These are phyloP conservation scores for Ustilago trichophora DNA, from an alignment of 1,284 basidiomycete species.

Conservation along the genomic window DNA sequence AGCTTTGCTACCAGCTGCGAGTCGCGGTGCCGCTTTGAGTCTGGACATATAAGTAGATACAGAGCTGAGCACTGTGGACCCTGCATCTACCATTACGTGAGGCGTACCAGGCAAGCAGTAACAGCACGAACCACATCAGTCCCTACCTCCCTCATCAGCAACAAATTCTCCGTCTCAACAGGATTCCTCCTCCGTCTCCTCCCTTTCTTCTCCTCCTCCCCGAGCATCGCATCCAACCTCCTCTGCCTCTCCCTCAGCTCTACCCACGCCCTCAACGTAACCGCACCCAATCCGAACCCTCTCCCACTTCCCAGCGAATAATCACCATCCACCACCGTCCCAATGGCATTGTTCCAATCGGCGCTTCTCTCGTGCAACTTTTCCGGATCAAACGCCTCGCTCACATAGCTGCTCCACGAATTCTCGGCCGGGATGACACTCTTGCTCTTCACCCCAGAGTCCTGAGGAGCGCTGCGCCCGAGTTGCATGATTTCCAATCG, in stretches of 20 bases:
- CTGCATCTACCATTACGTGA: too few relatives aligned
- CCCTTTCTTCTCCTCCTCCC: constrained; percentile 1
- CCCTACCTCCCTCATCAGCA: constrained; percentile 38
- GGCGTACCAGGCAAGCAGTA: constrained; percentile 15
- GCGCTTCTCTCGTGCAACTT: constrained; percentile 24
- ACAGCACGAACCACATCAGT: constrained; percentile 36
- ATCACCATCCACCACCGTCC: constrained; percentile 53
- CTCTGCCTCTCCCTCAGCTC: constrained; percentile 23
- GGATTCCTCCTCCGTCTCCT: constrained; percentile 29
- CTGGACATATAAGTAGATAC: too few relatives aligned
- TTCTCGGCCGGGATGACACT: neutral
- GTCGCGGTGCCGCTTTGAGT: too few relatives aligned
- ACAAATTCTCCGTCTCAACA: constrained; percentile 23
- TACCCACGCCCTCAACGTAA: constrained; percentile 29
- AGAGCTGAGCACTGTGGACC: too few relatives aligned
- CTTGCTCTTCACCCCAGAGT: neutral
- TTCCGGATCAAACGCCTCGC: constrained; percentile 18
- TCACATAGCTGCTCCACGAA: constrained; percentile 17
- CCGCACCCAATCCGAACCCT: constrained; percentile 37
- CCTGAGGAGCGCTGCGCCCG: constrained; percentile 23
- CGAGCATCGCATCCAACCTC: constrained; percentile 7
- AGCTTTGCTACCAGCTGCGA: too few relatives aligned
- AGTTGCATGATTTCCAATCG: constrained; percentile 41
- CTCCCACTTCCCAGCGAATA: constrained; percentile 50
- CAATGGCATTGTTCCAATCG: constrained; percentile 41